A percentile compares a stretch with the other conserved stretches of the same genome.
Conservation (phyloP, 2,329 filamentous ascomycete genomes). For the Penicillium hesseltinei region DNA sequence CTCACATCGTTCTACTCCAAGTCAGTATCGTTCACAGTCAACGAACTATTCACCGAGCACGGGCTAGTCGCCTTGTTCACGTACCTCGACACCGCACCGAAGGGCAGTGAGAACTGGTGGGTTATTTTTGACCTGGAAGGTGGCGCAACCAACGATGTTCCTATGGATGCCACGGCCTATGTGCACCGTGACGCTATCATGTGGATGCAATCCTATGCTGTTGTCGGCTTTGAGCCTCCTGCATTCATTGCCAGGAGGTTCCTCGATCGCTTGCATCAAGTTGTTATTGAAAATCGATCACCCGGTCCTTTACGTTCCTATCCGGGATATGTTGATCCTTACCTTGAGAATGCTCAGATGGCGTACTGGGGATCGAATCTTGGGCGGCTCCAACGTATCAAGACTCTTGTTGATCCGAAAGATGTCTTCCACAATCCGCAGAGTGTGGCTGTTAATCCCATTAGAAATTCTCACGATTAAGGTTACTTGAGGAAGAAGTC, state of each 20-base stretch:
- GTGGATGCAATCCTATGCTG: constrained; percentile 62
- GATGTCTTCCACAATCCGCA: constrained; percentile 61
- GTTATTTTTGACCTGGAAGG: constrained; percentile 63
- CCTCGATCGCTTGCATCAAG: constrained; percentile 51
- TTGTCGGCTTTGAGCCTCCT: constrained; percentile 46
- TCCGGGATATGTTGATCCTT: constrained; percentile 62
- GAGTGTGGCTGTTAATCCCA: constrained; percentile 33
- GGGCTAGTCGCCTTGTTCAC: constrained; percentile 53
- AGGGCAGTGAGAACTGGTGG: constrained; percentile 58
- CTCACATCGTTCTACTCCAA: constrained; percentile 57
- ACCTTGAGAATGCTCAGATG: constrained; percentile 46
- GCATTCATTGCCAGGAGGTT: constrained; percentile 51
- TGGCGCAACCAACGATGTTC: constrained; percentile 58
- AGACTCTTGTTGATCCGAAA: constrained; percentile 52
- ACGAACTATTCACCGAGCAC: constrained; percentile 49
- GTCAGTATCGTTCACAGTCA: constrained; percentile 53
- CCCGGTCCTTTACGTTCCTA: constrained; percentile 52
- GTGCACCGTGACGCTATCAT: constrained; percentile 63
- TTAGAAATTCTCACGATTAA: background rate
- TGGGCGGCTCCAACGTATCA: constrained; percentile 49
- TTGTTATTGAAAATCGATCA: constrained; percentile 31
- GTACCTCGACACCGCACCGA: constrained; percentile 52
- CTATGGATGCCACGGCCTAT: constrained; percentile 59
- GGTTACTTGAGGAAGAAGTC: background rate
- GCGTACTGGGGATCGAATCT: constrained; percentile 59